phyloP scores from a whole-genome alignment of 2,329 filamentous ascomycete genomes.

The Talaromyces sp. region DNA sequence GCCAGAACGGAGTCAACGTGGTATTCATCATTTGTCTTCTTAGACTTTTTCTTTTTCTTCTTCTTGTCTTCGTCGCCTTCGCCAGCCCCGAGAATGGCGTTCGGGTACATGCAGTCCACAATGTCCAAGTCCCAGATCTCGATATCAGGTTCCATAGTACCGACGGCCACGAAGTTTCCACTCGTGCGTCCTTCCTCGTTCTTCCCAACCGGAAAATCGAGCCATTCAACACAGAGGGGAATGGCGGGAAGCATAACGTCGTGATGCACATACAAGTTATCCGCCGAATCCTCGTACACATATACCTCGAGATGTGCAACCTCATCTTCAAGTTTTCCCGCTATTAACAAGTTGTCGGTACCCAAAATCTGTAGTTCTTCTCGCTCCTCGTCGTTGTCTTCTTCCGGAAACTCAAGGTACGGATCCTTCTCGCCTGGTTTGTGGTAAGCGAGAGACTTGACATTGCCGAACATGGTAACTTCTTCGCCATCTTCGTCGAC shows the following conservation, averaged over 20 bases:
- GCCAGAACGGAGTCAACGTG: constrained; percentile 93
- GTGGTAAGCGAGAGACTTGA: constrained; percentile 91
- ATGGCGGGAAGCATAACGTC: constrained; percentile 99
- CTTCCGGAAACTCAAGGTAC: constrained; percentile 83
- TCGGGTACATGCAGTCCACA: constrained; percentile 96
- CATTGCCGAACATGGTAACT: constrained; percentile 91
- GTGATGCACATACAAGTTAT: constrained; percentile 98
- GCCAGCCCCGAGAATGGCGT: constrained; percentile 84
- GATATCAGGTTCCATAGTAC: constrained; percentile 97
- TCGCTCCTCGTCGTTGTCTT: constrained; percentile 80
- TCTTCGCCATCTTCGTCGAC: constrained; percentile 63
- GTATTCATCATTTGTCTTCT: constrained; percentile 81
- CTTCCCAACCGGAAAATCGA: constrained; percentile 85
- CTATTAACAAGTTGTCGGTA: constrained; percentile 87
- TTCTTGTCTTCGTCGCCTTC: constrained; percentile 46
- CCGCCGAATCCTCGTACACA: constrained; percentile 89
- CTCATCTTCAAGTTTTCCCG: constrained; percentile 94
- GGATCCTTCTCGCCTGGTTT: constrained; percentile 91
- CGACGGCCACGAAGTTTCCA: constrained; percentile 91
- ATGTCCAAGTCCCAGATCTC: constrained; percentile 97
- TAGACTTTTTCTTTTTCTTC: constrained; percentile 70
- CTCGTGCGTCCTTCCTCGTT: constrained; percentile 59
- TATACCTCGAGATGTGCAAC: constrained; percentile 95
- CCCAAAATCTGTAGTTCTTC: constrained; percentile 91
- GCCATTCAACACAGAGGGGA: constrained; percentile 91